Evolutionary conservation across 2,329 filamentous ascomycete species (phyloP).

Genomic region (Beauveria brongniartii): DNA sequence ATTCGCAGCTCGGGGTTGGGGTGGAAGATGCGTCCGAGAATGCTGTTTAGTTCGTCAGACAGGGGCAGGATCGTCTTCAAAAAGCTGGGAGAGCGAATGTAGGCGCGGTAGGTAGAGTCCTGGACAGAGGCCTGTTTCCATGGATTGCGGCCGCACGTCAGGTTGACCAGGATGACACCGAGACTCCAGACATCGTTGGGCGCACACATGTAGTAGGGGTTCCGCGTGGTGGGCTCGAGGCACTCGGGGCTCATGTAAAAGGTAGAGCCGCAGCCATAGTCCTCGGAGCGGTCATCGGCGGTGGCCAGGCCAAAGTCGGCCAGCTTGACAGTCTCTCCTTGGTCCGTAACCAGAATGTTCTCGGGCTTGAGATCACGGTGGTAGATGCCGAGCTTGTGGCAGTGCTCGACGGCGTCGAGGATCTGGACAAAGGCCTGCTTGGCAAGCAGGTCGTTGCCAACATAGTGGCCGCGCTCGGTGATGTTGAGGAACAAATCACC

Average conservation of each 20-base stretch:
- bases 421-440: slow-evolving; percentile 89
- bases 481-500: slow-evolving; percentile 97
- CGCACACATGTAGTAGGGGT: slow-evolving; percentile 78
- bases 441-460: slow-evolving; percentile 83
- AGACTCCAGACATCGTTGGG: slow-evolving; percentile 97
- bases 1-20: slow-evolving; percentile 77
- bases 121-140: slow-evolving; percentile 95
- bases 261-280: slow-evolving; percentile 96
- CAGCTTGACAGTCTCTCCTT: slow-evolving; percentile 84
- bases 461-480: slow-evolving; percentile 87
- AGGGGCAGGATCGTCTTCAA: slow-evolving; percentile 87
- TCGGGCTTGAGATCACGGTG: slow-evolving; percentile 97
- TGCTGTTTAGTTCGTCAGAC: slow-evolving; percentile 80
- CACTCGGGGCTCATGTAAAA: slow-evolving; percentile 99
- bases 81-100: slow-evolving; percentile 76
- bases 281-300: slow-evolving; percentile 71
- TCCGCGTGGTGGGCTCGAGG: slow-evolving; percentile 65
- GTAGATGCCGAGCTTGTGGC: slow-evolving; percentile 89
- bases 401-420: slow-evolving; percentile 91
- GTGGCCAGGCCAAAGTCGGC: slow-evolving; percentile 97
- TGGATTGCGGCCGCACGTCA: slow-evolving; percentile 95
- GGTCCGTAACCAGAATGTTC: slow-evolving; percentile 88
- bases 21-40: slow-evolving; percentile 82
- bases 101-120: slow-evolving; percentile 92
- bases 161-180: slow-evolving; percentile 95